Conservation (phyloP, 2,329 filamentous ascomycete species). For the Lachnellula subtilissima region DNA sequence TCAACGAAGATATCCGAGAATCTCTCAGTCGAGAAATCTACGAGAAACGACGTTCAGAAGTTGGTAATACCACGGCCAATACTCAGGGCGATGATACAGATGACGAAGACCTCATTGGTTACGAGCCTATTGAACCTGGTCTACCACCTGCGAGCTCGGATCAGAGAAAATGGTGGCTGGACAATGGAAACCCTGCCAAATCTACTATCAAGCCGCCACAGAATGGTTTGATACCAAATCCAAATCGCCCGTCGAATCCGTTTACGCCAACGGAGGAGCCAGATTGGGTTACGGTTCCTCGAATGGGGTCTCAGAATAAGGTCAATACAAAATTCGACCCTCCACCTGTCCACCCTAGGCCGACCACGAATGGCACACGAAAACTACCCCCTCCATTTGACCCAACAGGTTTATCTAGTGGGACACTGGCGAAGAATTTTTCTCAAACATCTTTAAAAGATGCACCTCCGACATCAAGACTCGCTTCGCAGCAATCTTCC, state of each 20-base stretch:
- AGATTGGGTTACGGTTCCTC: constrained; percentile 73
- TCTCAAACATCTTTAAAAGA: constrained; percentile 15
- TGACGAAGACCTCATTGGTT: constrained; percentile 76
- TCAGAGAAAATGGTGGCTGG: constrained; percentile 66
- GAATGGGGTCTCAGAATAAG: constrained; percentile 24
- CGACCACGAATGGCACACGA: constrained; percentile 16
- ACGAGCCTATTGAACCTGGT: constrained; percentile 77
- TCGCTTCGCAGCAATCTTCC: constrained; percentile 10
- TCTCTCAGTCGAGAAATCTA: constrained; percentile 72
- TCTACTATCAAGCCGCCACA: constrained; percentile 66
- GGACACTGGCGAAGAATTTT: constrained; percentile 13
- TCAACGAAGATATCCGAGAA: constrained; percentile 72
- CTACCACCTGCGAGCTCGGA: constrained; percentile 64
- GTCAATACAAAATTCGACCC: constrained; percentile 4
- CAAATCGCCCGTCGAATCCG: constrained; percentile 72
- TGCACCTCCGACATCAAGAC: constrained; percentile 3
- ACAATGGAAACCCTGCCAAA: constrained; percentile 68
- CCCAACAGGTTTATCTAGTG: constrained; percentile 8
- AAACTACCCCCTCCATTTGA: constrained; percentile 30
- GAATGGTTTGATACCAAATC: constrained; percentile 62
- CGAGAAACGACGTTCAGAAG: constrained; percentile 56
- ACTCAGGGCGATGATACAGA: constrained; percentile 58
- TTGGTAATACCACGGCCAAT: constrained; percentile 58
- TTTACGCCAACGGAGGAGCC: constrained; percentile 69
- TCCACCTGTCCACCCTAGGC: constrained; percentile 14